Evolutionary conservation across 2,329 filamentous ascomycete species (phyloP), one percentile per base, ranked within the genome.

Genomic region (Fusarium buharicum): DNA sequence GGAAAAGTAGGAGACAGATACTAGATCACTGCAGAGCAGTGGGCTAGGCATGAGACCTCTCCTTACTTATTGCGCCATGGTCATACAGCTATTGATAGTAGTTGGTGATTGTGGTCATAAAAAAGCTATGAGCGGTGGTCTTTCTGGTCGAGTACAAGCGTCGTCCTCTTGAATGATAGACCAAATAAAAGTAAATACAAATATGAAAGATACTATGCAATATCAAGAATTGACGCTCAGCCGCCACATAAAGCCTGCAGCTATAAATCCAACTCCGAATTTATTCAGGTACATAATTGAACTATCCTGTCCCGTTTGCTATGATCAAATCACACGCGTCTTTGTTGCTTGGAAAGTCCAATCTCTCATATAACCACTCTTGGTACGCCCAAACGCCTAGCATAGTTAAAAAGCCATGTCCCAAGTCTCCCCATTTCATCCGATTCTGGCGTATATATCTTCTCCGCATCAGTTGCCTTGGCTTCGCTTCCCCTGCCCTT

Each of bases 401-500:
- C 49, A 33, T 31, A 44, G 17, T 12, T 13, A 40, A 39, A 64
- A 43, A 20, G 17, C 16, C 22, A 31, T 40, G 12, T 28, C 43
- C 30, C 50, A 33, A 38, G 14, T 46, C 30, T 20, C 39, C 30
- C 14, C 34, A 24, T 36, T 41, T 14, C 43, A 38, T 53, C 28
- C 38, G 22, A 13, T 24, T 10, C 20, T 17, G 17, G 16, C 13
- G 22, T 36, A 43, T 31, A 30, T 44, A 36, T 30, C 20, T 14
- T 13, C 14, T 40, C 12, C 13, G 22, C 11, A 22, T 52, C 31
- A 55, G n/a, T 30, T 17, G 17, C 13, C 20, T 13, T 48, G 16
- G 1, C 16, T 4, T 55, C 43, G 60, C 18, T 52, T 55, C 13
- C 47, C 41, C 16, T 64, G 51, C 4, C 72, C 76, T 2, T 81